A percentile compares a stretch with the other conserved stretches of the same genome.
Evolutionary conservation across 176 grass and related monocot genomes (phyloP).

Genomic region (Hyparrhenia diplandra): DNA sequence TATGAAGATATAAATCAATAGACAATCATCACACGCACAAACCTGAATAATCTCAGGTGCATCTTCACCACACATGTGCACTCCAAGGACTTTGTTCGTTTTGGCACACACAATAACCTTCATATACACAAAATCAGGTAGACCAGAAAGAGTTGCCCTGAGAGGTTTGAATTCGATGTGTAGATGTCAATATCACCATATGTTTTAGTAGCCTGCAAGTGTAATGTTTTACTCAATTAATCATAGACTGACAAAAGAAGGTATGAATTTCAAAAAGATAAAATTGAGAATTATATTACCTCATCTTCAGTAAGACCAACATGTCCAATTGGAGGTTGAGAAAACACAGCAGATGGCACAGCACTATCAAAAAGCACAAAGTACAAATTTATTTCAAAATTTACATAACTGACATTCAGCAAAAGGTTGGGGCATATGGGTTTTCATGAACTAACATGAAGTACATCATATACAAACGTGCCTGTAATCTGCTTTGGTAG

Average conservation of each 20-base stretch:
- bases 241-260: background rate
- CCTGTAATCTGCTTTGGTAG: conserved; percentile 77
- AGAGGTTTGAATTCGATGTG: conserved; percentile 70
- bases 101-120: conserved; percentile 77
- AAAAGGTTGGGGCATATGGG: background rate
- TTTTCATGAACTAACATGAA: background rate
- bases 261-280: background rate
- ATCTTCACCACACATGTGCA: conserved; percentile 68
- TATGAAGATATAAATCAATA: background rate
- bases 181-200: conserved; percentile 66
- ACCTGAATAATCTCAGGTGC: conserved; percentile 88
- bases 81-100: conserved; percentile 25
- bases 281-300: conserved; percentile 16
- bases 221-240: background rate
- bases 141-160: conserved; percentile 68
- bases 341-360: conserved; percentile 80
- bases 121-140: conserved; percentile 67
- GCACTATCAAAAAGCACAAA: conserved; percentile 39
- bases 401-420: background rate
- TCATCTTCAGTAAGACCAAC: conserved; percentile 77
- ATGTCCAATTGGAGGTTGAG: conserved; percentile 77
- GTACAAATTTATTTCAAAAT: background rate
- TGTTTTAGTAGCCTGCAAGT: conserved; percentile 46
- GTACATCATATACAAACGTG: background rate
- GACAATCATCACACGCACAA: background rate